Evolutionary conservation across 768 basidiomycete species (phyloP), one percentile per base, ranked within the genome.

Genomic region (Dendrothele bispora): DNA sequence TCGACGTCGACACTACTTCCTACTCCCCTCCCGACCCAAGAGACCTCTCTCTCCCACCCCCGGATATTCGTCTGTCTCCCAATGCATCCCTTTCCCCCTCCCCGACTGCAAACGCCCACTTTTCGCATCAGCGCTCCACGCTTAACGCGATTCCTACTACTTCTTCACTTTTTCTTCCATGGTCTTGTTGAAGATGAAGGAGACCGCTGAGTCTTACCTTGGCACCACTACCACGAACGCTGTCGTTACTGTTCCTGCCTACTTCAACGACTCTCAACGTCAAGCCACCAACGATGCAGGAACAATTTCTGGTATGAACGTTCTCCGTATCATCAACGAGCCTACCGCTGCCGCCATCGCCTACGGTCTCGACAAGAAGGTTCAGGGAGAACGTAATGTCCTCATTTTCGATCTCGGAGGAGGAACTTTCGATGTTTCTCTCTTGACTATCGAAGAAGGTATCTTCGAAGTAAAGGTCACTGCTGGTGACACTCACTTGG

Each of bases 231-330:
- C n/a, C n/a, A n/a, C n/a, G n/a, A n/a, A n/a, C n/a, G n/a, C n/a
- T n/a, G n/a, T n/a, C n/a, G n/a, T n/a, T n/a, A n/a, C n/a, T n/a
- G n/a, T n/a, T n/a, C n/a, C n/a, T n/a, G n/a, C n/a, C n/a, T n/a
- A 95, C 79, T 95, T 95, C 84, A 98, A 98, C 67, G 95, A 98
- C 74, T 94, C 95, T 61, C 95, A 98, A 71, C 91, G 95, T 64
- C 95, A 98, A 69, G 95, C 95, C 10, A 98, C 95, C 70, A 98
- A 98, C 74, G 95, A 98, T 62, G 92, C 95, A 50, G 93, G 94
- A 61, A 86, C 86, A 30, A 95, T 97, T 60, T 88, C 95, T 32
- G 95, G 94, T 64, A 86, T 98, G 46, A 83, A 88, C 58, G 90
- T 97, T 50, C 89, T 98, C 65, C 91, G 93, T 70, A 94, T 97